Base-by-base conservation (phyloP, 2,329 filamentous ascomycete species). In the Verticillium nubilum region DNA sequence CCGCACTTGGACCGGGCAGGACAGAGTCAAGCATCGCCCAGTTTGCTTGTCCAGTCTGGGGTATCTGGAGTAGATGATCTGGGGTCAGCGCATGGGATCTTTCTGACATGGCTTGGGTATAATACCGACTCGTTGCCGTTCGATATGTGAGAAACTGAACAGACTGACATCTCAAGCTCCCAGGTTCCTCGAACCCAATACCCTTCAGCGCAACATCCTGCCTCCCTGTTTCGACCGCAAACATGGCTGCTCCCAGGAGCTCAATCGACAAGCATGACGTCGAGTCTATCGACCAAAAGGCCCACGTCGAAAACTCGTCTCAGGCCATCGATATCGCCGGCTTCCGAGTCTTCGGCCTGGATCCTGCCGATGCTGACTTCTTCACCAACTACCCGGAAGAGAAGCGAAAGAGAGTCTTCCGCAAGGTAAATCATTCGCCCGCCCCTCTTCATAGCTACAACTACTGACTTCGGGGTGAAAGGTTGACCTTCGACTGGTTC, bases 331-430 rank as follows among this genome's bases (percentile, higher is more conserved):
- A 65, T 4, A 67, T 72, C 7, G 69, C 66, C 10, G 64, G 65
- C n/a, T 66, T 70, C 54, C 69, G 69, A 17, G 70, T 72, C 9
- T 64, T 66, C 5, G 70, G 70, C 1, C 29, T 72, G 47, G 62
- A 60, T 23, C 12, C 57, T 7, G 69, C 69, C 12, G 70, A 72
- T 65, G 69, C 67, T 4, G 66, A 71, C 7, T 72, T 72, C 42
- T 72, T 67, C 56, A 64, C 54, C 2, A 65, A 62, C 52, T 73
- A 66, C 15, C 60, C 69, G 0, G 60, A 65, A 15, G 64, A 70
- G 35, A 65, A 64, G 60, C 57, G 67, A 13, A 67, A 65, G 59
- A 65, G 59, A n/a, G 55, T 65, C 26, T 61, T 66, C 50, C 65
- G 52, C 58, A 66, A 67, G 60, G 66, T 67, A 52, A 7, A 26